Evolutionary conservation across 225 moss, liverwort and hornwort genomes (phyloP).

Genomic region (Bryoerythrophyllum caledonicum): DNA sequence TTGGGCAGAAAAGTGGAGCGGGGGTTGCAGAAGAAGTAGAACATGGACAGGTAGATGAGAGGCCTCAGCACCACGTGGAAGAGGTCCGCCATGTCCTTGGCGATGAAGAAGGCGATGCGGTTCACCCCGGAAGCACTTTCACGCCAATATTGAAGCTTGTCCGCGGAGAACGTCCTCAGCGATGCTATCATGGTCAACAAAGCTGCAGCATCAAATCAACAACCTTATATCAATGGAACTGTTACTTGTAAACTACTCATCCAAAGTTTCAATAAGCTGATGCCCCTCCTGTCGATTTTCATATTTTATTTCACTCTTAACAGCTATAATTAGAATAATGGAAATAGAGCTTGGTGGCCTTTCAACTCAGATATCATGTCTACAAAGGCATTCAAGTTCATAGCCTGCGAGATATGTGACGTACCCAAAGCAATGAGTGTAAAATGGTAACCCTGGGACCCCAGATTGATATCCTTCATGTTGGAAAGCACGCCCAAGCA

Average conservation of each 20-base stretch:
- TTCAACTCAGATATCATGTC: too few relatives aligned
- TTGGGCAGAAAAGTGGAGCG: constrained; percentile 70
- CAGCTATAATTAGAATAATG: background rate
- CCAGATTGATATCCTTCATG: constrained; percentile 69
- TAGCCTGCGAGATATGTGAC: constrained; percentile 3
- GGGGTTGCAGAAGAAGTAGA: constrained; percentile 90
- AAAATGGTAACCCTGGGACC: constrained; percentile 72
- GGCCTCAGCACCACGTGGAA: constrained; percentile 80
- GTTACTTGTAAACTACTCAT: too few relatives aligned
- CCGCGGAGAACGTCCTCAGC: constrained; percentile 75
- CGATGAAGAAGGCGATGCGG: constrained; percentile 73
- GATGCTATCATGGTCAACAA: constrained; percentile 92
- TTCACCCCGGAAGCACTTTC: constrained; percentile 97
- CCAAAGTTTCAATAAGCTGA: too few relatives aligned
- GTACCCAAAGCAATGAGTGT: constrained; percentile 57
- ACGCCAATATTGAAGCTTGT: constrained; percentile 88
- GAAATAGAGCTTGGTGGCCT: too few relatives aligned
- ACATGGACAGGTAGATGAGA: constrained; percentile 81
- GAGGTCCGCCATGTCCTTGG: constrained; percentile 83
- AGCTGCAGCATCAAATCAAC: constrained; percentile 54
- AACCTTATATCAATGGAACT: background rate
- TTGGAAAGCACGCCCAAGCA: constrained; percentile 75
- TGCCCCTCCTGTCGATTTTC: too few relatives aligned
- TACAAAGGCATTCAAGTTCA: background rate
- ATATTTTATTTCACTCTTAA: too few relatives aligned